A percentile compares a stretch with the other conserved stretches of the same genome.
These are phyloP conservation scores for Helminthosporium solani DNA, from an alignment of 2,329 filamentous ascomycete genomes.

Conservation along the genomic window DNA sequence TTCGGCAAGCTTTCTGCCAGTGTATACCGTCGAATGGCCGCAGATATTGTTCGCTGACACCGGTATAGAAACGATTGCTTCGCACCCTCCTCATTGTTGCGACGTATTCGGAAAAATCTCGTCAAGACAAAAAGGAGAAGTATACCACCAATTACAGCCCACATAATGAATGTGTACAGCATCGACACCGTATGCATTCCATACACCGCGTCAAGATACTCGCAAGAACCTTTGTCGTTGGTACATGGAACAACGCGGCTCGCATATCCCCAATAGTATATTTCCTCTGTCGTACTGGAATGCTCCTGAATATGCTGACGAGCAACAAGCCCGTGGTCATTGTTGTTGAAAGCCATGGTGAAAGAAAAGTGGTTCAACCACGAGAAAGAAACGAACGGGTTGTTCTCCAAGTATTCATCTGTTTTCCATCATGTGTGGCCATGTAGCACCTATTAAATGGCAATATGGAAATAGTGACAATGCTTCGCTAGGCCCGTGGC, in stretches of 20 bases:
- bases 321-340: not conserved
- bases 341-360: slow-evolving; percentile 5
- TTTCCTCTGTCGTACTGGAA: slow-evolving; percentile 34
- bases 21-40: slow-evolving; percentile 51
- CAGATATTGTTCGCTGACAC: slow-evolving; percentile 34
- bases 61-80: slow-evolving; percentile 22
- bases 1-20: slow-evolving; percentile 58
- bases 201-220: slow-evolving; percentile 57
- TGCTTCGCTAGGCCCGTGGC: slow-evolving; percentile 3
- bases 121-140: slow-evolving; percentile 44
- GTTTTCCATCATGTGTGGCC: not conserved
- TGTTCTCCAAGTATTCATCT: not conserved
- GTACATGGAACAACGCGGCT: slow-evolving; percentile 55
- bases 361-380: not conserved
- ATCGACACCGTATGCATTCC: slow-evolving; percentile 54
- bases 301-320: slow-evolving; percentile 43
- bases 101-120: slow-evolving; percentile 18
- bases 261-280: slow-evolving; percentile 57
- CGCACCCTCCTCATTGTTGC: slow-evolving; percentile 10
- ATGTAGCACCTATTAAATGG: not conserved
- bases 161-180: slow-evolving; percentile 56
- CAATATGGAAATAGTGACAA: slow-evolving; percentile 8
- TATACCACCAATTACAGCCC: slow-evolving; percentile 51
- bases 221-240: slow-evolving; percentile 57
- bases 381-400: not conserved